Percentiles rank a stretch among this genome's conserved stretches.
phyloP scores from a whole-genome alignment of 2,329 filamentous ascomycete genomes.

The Coniochaeta pulveracea region DNA sequence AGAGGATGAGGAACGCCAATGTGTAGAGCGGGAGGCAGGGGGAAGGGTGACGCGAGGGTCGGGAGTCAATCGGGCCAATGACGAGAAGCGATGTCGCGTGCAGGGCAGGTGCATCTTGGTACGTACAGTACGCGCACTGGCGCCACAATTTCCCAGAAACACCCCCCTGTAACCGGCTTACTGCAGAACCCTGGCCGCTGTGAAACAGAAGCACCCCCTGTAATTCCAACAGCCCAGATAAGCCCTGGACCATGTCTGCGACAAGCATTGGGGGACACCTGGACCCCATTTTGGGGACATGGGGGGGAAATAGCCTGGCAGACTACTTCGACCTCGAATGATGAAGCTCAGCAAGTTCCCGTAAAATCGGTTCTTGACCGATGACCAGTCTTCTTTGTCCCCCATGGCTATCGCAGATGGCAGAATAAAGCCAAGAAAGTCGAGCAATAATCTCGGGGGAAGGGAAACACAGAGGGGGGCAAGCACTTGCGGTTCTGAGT shows the following conservation, averaged over 20 bases:
- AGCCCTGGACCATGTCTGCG: neutral
- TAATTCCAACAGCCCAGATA: conserved; percentile 27
- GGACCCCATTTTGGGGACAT: neutral
- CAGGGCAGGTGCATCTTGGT: conserved; percentile 5
- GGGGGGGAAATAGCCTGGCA: neutral
- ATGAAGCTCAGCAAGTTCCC: too few species aligned
- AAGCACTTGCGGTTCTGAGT: too few species aligned
- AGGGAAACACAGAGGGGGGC: neutral
- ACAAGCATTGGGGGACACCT: neutral
- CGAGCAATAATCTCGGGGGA: too few species aligned
- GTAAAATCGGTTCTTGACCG: too few species aligned
- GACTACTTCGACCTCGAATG: too few species aligned
- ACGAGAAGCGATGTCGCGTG: conserved; percentile 1
- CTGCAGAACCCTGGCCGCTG: conserved; percentile 27
- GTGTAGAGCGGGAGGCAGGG: neutral
- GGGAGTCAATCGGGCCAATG: neutral
- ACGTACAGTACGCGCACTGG: conserved; percentile 11
- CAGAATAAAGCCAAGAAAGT: too few species aligned
- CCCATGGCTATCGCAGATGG: too few species aligned
- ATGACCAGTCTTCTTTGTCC: too few species aligned
- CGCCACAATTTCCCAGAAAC: conserved; percentile 11
- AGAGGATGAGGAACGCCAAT: too few species aligned
- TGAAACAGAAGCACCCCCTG: conserved; percentile 42
- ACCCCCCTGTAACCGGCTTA: conserved; percentile 22
- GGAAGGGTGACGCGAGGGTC: neutral